These are phyloP conservation scores for Secale cereale DNA, from an alignment of 176 grass and related monocot genomes.

Conservation along the genomic window DNA sequence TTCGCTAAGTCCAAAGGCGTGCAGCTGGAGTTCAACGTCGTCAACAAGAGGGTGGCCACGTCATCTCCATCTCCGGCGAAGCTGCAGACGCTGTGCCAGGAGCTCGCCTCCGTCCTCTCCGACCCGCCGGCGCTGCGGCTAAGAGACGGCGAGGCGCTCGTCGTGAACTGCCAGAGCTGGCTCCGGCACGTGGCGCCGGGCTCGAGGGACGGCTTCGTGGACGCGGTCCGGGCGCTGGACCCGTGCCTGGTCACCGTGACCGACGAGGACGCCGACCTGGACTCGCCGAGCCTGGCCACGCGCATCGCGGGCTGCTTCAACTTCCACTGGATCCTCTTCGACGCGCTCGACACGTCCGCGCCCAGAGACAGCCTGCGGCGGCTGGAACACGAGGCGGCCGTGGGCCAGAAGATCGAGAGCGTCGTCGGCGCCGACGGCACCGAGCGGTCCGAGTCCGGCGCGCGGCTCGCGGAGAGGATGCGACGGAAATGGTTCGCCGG, in stretches of 20 bases:
- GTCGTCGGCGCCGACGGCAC: constrained; percentile 61
- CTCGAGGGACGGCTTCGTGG: constrained; percentile 52
- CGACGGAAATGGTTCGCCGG: constrained; percentile 44
- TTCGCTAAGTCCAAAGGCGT: constrained; percentile 78
- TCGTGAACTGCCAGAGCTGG: constrained; percentile 89
- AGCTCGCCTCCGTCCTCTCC: constrained; percentile 41
- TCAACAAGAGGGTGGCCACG: constrained; percentile 24
- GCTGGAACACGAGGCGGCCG: constrained; percentile 65
- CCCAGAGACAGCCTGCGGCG: constrained; percentile 63
- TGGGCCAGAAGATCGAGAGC: constrained; percentile 87
- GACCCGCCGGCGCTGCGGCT: constrained; percentile 21
- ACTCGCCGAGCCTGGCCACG: constrained; percentile 54
- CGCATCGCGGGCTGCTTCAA: constrained; percentile 65
- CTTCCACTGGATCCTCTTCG: constrained; percentile 91
- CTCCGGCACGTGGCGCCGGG: constrained; percentile 52
- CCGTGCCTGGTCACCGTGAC: constrained; percentile 71
- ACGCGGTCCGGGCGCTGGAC: constrained; percentile 34
- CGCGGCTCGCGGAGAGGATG: constrained; percentile 66
- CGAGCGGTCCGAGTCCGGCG: constrained; percentile 65
- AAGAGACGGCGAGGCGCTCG: constrained; percentile 61
- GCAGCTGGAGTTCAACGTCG: constrained; percentile 63
- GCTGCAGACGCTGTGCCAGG: constrained; percentile 24
- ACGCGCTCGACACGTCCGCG: constrained; percentile 79
- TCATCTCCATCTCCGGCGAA: constrained; percentile 29
- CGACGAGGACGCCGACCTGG: constrained; percentile 92